Percentiles rank a stretch among this genome's conserved stretches.
Evolutionary conservation across 1,284 basidiomycete species (phyloP).

Genomic region (Xerocomus cyaneibrunnescens): DNA sequence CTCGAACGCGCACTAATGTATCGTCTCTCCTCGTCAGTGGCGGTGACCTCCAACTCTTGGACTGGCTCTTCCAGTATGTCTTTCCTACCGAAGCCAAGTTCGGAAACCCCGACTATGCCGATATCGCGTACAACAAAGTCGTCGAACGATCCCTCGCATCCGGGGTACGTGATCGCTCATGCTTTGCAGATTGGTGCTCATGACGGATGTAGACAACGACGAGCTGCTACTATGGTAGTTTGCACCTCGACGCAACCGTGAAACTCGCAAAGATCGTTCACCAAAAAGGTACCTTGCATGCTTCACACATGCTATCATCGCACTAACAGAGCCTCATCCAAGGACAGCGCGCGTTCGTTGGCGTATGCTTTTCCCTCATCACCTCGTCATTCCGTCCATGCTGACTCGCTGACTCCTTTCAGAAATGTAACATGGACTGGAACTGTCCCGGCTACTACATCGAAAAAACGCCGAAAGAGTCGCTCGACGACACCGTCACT

Average conservation of each 20-base stretch:
- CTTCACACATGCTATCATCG: not conserved
- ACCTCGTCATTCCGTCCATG: not conserved
- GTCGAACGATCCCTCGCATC: conserved; percentile 73
- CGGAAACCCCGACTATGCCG: conserved; percentile 65
- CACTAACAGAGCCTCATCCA: not conserved
- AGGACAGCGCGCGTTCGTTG: conserved; percentile 88
- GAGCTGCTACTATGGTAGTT: conserved; percentile 86
- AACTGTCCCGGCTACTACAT: conserved; percentile 71
- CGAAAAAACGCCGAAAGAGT: conserved; percentile 58
- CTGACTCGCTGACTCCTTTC: conserved; percentile 7
- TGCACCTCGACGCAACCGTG: conserved; percentile 80
- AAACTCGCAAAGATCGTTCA: conserved; percentile 77
- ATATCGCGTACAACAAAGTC: conserved; percentile 66
- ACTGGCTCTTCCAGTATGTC: conserved; percentile 84
- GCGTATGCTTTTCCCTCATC: conserved; percentile 46
- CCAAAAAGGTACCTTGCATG: conserved; percentile 45
- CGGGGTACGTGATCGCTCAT: conserved; percentile 56
- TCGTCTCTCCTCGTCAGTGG: conserved; percentile 46
- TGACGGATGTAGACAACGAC: conserved; percentile 72
- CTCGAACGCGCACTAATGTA: conserved; percentile 1
- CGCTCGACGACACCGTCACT: conserved; percentile 57
- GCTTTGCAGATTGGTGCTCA: not conserved
- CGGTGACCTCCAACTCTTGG: conserved; percentile 76
- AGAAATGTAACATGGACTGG: conserved; percentile 94
- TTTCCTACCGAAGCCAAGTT: conserved; percentile 88